Percentiles rank a stretch among this genome's conserved stretches.
Conservation (phyloP, 805 yeast species). For the Myxozyma sirexii region DNA sequence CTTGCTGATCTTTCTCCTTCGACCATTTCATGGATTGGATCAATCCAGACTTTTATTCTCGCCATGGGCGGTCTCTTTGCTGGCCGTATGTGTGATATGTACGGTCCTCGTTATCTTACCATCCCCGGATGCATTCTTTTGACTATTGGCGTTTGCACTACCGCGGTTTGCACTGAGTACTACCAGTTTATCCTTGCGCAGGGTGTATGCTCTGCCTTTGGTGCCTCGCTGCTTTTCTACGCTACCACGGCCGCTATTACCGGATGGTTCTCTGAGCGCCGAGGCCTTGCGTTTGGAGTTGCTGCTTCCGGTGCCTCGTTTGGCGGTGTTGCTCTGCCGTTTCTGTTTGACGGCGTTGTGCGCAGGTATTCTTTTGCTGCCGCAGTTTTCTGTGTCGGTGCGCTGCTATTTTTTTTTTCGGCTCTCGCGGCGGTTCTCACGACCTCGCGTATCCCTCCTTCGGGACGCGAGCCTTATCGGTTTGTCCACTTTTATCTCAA, state of each 20-base stretch:
- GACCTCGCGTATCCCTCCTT: constrained; percentile 38
- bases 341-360: constrained; percentile 50
- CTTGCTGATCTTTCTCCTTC: constrained; percentile 38
- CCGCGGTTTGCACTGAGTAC: constrained; percentile 46
- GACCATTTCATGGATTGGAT: constrained; percentile 44
- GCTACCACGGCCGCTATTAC: constrained; percentile 51
- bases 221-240: constrained; percentile 49
- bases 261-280: constrained; percentile 50
- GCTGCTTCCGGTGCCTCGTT: constrained; percentile 57
- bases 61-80: constrained; percentile 38
- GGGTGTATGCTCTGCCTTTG: constrained; percentile 54
- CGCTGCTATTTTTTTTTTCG: constrained; percentile 46
- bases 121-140: constrained; percentile 37
- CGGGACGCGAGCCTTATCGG: constrained; percentile 27
- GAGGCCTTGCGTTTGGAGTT: constrained; percentile 53
- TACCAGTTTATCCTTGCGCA: constrained; percentile 60
- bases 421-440: constrained; percentile 36
- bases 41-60: constrained; percentile 41
- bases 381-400: constrained; percentile 55
- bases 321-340: constrained; percentile 55
- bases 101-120: constrained; percentile 36
- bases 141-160: constrained; percentile 41
- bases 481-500: constrained; percentile 31
- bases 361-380: constrained; percentile 54
- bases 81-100: constrained; percentile 42